Conservation (phyloP, 2,329 filamentous ascomycete species). For the Parastagonospora avenae region DNA sequence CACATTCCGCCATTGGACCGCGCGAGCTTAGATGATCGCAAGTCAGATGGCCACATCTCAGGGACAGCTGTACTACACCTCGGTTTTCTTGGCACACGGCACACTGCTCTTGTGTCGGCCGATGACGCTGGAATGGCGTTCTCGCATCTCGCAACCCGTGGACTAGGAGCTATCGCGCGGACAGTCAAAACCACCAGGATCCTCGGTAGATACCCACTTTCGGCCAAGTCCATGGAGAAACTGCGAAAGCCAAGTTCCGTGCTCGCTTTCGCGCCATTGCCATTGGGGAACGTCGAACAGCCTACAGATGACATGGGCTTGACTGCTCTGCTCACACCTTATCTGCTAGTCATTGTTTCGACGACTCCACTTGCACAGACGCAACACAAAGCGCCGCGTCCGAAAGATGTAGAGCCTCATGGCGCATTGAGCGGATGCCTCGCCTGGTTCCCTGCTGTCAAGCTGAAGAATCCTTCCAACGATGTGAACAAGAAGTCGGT, state of each 20-base stretch:
- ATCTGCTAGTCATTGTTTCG: conserved; percentile 93
- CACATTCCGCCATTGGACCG: conserved; percentile 78
- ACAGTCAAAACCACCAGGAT: conserved; percentile 89
- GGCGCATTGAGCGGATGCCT: conserved; percentile 91
- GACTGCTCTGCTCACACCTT: conserved; percentile 94
- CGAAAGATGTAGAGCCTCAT: conserved; percentile 88
- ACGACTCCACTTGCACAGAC: conserved; percentile 96
- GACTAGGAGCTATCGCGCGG: conserved; percentile 82
- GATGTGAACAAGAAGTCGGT: conserved; percentile 70
- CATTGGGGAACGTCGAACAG: conserved; percentile 91
- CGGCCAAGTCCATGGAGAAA: conserved; percentile 65
- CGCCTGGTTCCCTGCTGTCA: conserved; percentile 97
- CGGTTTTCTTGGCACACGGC: conserved; percentile 91
- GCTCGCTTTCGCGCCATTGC: conserved; percentile 85
- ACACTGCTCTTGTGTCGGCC: conserved; percentile 92
- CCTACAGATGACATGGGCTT: conserved; percentile 85
- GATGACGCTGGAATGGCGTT: conserved; percentile 98
- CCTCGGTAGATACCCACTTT: conserved; percentile 84
- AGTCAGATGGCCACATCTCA: conserved; percentile 80
- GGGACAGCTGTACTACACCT: conserved; percentile 82
- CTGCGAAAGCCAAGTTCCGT: conserved; percentile 91
- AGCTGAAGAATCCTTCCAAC: conserved; percentile 76
- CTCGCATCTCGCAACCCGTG: conserved; percentile 91
- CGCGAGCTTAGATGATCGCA: conserved; percentile 67
- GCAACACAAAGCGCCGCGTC: conserved; percentile 88